phyloP scores from a whole-genome alignment of 2,329 filamentous ascomycete species.

The Neonectria neomacrospora region DNA sequence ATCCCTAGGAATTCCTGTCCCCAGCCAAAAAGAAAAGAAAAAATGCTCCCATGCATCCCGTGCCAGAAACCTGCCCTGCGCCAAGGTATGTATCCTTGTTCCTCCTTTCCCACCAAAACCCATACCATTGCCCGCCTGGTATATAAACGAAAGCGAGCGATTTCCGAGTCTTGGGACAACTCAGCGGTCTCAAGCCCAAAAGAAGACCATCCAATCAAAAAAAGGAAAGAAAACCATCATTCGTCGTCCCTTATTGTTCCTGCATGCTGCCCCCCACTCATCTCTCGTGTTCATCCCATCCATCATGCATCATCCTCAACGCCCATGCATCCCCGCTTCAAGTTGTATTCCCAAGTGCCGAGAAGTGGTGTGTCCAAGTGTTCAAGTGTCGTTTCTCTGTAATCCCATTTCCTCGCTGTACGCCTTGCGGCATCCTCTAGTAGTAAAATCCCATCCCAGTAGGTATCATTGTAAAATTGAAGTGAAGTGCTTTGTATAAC shows the following conservation, averaged over 20 bases:
- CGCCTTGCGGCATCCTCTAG: constrained; percentile 57
- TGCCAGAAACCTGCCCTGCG: constrained; percentile 37
- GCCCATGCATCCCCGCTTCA: constrained; percentile 31
- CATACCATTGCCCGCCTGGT: constrained; percentile 44
- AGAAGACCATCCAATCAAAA: constrained; percentile 21
- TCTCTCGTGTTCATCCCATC: constrained; percentile 25
- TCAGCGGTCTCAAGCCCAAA: constrained; percentile 23
- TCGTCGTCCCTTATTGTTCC: constrained; percentile 40
- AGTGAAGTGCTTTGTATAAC: constrained; percentile 37
- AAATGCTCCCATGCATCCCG: constrained; percentile 28
- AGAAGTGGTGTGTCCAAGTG: constrained; percentile 38
- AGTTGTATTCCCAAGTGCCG: constrained; percentile 39
- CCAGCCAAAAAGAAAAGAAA: not conserved
- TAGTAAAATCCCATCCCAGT: constrained; percentile 47
- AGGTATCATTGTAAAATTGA: constrained; percentile 47
- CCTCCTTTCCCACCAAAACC: constrained; percentile 17
- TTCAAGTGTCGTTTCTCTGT: constrained; percentile 47
- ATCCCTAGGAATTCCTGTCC: constrained; percentile 5
- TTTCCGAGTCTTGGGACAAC: constrained; percentile 35
- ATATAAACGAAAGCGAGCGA: constrained; percentile 41
- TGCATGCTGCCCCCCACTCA: constrained; percentile 37
- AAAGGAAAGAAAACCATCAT: constrained; percentile 24
- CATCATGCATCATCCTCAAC: constrained; percentile 36
- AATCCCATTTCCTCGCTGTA: constrained; percentile 37
- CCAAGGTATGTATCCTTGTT: constrained; percentile 30